Conservation (phyloP, 1,139 yeast genomes). For the Lodderomyces orthopsilosis region DNA sequence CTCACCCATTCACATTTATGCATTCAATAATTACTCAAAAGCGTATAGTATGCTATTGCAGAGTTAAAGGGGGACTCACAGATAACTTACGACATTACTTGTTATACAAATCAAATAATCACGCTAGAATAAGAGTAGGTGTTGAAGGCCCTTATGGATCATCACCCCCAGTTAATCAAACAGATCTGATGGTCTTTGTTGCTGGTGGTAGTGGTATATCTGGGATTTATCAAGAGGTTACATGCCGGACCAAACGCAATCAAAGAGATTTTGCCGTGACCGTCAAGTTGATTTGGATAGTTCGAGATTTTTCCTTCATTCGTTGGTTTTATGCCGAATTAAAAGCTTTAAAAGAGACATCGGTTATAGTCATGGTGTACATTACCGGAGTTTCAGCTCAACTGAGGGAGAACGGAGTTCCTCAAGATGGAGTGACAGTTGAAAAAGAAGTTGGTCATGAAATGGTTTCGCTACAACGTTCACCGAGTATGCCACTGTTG, state of each 20-base stretch:
- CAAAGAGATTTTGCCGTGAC: background rate
- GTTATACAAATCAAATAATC: conserved; percentile 24
- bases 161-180: conserved; percentile 26
- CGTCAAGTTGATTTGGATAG: conserved; percentile 15
- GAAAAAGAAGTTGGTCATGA: background rate
- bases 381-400: conserved; percentile 19
- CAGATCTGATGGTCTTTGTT: conserved; percentile 38
- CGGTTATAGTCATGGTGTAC: conserved; percentile 28
- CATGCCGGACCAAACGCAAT: conserved; percentile 18
- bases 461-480: background rate
- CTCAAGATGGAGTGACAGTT: background rate
- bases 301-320: conserved; percentile 31
- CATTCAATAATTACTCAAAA: conserved; percentile 20
- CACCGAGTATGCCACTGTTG: background rate
- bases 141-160: conserved; percentile 46
- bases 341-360: conserved; percentile 20
- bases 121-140: conserved; percentile 28
- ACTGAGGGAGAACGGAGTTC: background rate
- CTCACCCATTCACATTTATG: conserved; percentile 33
- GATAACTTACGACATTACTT: conserved; percentile 31
- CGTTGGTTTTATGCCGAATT: conserved; percentile 38
- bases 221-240: conserved; percentile 40
- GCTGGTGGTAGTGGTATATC: conserved; percentile 48
- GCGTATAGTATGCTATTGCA: conserved; percentile 28
- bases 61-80: conserved; percentile 41